These are phyloP conservation scores for Gaertneriomyces sp. DNA, from an alignment of 192 early-diverging fungal genomes.

Conservation along the genomic window DNA sequence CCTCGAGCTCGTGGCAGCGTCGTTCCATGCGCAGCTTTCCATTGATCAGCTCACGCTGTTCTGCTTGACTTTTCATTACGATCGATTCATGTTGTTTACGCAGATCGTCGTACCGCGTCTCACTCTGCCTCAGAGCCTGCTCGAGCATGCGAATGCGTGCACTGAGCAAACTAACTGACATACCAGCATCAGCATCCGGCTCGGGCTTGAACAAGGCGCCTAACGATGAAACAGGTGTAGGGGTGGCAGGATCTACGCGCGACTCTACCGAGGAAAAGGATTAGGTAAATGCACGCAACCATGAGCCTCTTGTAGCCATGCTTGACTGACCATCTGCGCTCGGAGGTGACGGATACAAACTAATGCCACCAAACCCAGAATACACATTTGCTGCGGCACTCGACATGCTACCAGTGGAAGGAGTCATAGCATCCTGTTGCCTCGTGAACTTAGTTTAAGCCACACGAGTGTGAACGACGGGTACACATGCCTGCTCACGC, in stretches of 20 bases:
- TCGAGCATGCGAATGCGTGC: conserved; percentile 22
- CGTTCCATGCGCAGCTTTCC: conserved; percentile 21
- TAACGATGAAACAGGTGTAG: background rate
- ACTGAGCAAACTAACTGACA: conserved; percentile 16
- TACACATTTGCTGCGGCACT: too few relatives aligned
- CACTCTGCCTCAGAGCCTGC: conserved; percentile 25
- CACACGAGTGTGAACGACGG: too few relatives aligned
- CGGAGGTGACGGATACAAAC: conserved; percentile 15
- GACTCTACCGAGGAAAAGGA: background rate
- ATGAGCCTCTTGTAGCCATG: background rate
- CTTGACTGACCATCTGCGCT: conserved; percentile 9
- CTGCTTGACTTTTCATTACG: background rate
- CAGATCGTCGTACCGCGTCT: conserved; percentile 22
- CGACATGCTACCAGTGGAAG: too few relatives aligned
- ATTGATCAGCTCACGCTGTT: conserved; percentile 24
- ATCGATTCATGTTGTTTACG: conserved; percentile 14
- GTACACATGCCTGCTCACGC: too few relatives aligned
- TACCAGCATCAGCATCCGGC: background rate
- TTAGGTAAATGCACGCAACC: background rate
- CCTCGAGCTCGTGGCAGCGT: conserved; percentile 21
- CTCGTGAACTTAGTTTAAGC: too few relatives aligned
- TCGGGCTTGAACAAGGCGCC: background rate
- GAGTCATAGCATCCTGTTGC: too few relatives aligned
- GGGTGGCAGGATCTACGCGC: background rate
- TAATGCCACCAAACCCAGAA: background rate